Conservation (phyloP, 768 basidiomycete genomes). For the Hericium coralloides region DNA sequence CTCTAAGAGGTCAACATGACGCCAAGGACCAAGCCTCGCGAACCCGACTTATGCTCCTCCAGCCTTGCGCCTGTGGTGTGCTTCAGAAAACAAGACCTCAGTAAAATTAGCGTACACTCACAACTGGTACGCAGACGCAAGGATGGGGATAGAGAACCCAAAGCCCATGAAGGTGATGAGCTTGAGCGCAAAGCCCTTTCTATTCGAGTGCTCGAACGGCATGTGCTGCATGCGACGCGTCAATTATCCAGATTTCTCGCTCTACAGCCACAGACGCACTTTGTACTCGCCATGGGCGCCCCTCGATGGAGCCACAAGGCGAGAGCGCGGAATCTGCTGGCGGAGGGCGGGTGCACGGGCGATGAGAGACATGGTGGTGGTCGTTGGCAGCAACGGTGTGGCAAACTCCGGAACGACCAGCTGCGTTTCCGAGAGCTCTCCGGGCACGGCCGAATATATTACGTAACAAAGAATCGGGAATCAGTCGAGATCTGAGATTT, state of each 20-base stretch:
- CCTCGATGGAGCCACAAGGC: conserved; percentile 7
- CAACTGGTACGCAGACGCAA: conserved; percentile 15
- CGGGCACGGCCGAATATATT: too few relatives aligned
- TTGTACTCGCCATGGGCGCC: conserved; percentile 12
- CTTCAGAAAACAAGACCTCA: background rate
- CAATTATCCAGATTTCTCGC: background rate
- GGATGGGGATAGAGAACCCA: conserved; percentile 15
- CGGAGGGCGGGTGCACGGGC: conserved; percentile 8
- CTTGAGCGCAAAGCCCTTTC: conserved; percentile 10
- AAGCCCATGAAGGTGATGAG: conserved; percentile 5
- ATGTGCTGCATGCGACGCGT: conserved; percentile 6
- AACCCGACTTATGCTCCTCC: background rate
- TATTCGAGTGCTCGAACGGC: conserved; percentile 11
- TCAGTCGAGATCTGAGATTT: too few relatives aligned
- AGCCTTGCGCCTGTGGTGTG: background rate
- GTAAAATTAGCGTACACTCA: conserved; percentile 12
- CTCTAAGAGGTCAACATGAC: too few relatives aligned
- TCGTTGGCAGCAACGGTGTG: background rate
- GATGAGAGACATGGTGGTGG: conserved; percentile 13
- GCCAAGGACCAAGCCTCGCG: too few relatives aligned
- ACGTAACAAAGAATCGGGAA: too few relatives aligned
- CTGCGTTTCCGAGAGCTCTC: too few relatives aligned
- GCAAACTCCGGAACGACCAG: background rate
- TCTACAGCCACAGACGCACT: background rate
- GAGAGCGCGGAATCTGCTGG: conserved; percentile 8